Evolutionary conservation across 1,284 basidiomycete genomes (phyloP).

Genomic region (Kwoniella shivajii): DNA sequence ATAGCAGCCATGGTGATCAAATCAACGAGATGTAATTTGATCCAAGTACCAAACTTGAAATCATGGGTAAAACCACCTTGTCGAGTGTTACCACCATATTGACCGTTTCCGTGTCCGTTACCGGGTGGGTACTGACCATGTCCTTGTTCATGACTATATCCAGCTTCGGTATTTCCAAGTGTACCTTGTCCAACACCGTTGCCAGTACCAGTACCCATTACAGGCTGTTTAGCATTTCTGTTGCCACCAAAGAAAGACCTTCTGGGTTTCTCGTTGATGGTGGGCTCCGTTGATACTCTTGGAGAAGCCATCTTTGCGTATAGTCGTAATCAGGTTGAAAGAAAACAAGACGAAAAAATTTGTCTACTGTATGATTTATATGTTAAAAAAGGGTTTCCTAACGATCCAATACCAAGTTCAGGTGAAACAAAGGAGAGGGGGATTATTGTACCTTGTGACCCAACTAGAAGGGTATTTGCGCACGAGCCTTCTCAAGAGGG

Average conservation of each 20-base stretch:
- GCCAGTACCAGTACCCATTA: too few species aligned
- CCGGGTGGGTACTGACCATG: not conserved
- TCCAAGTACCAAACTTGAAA: conserved; percentile 28
- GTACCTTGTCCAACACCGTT: not conserved
- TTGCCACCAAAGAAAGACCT: conserved; percentile 15
- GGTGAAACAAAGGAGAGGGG: too few species aligned
- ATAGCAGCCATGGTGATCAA: conserved; percentile 49
- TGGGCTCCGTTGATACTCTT: conserved; percentile 3
- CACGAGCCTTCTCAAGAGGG: too few species aligned
- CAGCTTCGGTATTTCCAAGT: not conserved
- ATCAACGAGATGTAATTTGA: conserved; percentile 31
- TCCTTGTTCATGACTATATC: not conserved
- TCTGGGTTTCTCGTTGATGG: conserved; percentile 5
- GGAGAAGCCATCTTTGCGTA: conserved; percentile 2
- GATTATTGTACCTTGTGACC: too few species aligned
- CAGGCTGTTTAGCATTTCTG: not conserved
- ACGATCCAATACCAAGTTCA: too few species aligned
- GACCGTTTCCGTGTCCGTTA: not conserved
- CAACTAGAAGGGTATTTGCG: too few species aligned
- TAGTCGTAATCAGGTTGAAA: not conserved
- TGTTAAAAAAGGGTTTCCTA: too few species aligned
- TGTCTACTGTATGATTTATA: too few species aligned
- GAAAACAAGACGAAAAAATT: not conserved
- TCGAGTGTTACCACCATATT: not conserved
- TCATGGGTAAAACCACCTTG: conserved; percentile 15